A percentile compares a stretch with the other conserved stretches of the same genome.
phyloP scores from a whole-genome alignment of 176 grass and related monocot genomes.

The Alloteropsis semialata region DNA sequence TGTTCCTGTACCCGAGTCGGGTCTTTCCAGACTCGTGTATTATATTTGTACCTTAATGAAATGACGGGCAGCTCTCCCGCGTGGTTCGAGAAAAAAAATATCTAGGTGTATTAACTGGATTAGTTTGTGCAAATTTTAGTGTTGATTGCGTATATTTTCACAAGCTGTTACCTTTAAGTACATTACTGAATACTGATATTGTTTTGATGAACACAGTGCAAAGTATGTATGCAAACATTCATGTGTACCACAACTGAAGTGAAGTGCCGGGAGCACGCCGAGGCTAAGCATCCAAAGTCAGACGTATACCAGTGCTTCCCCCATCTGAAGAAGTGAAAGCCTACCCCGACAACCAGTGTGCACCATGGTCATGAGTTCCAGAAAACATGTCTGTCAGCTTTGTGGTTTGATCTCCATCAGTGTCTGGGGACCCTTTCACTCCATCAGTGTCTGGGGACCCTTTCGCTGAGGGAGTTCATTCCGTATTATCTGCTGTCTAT shows the following conservation, averaged over 20 bases:
- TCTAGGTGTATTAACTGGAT: background rate
- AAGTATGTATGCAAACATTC: constrained; percentile 80
- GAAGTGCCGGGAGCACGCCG: constrained; percentile 60
- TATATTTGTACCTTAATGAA: too few species aligned
- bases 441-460: background rate
- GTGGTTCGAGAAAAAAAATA: too few species aligned
- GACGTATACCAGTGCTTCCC: constrained; percentile 71
- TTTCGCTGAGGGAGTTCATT: background rate
- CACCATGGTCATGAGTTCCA: background rate
- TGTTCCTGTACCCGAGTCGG: too few species aligned
- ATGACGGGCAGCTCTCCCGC: too few species aligned
- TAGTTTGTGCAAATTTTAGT: background rate
- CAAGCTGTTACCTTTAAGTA: background rate
- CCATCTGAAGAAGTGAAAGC: constrained; percentile 58
- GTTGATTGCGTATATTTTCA: background rate
- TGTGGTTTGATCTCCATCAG: background rate
- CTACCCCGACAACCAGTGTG: background rate
- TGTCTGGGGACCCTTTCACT: background rate
- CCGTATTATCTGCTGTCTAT: background rate
- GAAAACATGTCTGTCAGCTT: background rate
- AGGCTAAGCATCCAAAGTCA: constrained; percentile 66
- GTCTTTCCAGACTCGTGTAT: too few species aligned
- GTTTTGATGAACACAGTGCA: constrained; percentile 44
- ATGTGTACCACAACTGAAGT: constrained; percentile 76
- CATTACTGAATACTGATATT: background rate